Evolutionary conservation across 2,329 filamentous ascomycete species (phyloP).

Genomic region (Xylariaceae sp.): DNA sequence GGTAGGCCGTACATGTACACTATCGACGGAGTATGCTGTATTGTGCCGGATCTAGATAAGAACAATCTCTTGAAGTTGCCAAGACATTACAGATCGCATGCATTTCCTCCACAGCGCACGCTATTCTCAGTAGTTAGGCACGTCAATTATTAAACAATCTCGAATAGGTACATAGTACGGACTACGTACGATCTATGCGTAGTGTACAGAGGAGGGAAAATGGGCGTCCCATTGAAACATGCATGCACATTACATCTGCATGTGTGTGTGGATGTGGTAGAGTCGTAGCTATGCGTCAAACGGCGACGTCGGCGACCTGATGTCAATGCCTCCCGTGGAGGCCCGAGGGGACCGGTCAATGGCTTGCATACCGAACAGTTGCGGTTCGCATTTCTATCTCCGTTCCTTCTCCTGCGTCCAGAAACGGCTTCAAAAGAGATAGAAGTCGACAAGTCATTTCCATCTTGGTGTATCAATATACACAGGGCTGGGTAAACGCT

Average conservation of each 20-base stretch:
- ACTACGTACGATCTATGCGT: too few species aligned
- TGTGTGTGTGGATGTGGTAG: not conserved
- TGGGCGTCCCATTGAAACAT: not conserved
- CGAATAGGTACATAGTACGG: too few species aligned
- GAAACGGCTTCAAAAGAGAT: not conserved
- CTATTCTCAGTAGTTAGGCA: too few species aligned
- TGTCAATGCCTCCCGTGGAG: not conserved
- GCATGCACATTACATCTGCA: constrained; percentile 1
- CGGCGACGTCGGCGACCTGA: constrained; percentile 2
- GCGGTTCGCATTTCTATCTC: not conserved
- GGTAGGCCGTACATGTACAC: too few species aligned
- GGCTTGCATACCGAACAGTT: constrained; percentile 16
- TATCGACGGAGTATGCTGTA: too few species aligned
- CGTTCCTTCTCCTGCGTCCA: not conserved
- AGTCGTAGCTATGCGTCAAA: not conserved
- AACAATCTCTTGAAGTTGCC: too few species aligned
- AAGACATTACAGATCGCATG: too few species aligned
- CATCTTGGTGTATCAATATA: constrained; percentile 7
- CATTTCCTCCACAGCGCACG: too few species aligned
- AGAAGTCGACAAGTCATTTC: constrained; percentile 1
- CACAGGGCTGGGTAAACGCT: constrained; percentile 13
- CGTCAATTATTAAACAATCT: too few species aligned
- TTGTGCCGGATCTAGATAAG: too few species aligned
- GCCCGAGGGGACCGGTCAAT: constrained; percentile 13
- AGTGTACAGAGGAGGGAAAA: too few species aligned